A percentile compares a stretch with the other conserved stretches of the same genome.
These are phyloP conservation scores for Sporisorium graminicola DNA, from an alignment of 1,284 basidiomycete genomes.

Conservation along the genomic window DNA sequence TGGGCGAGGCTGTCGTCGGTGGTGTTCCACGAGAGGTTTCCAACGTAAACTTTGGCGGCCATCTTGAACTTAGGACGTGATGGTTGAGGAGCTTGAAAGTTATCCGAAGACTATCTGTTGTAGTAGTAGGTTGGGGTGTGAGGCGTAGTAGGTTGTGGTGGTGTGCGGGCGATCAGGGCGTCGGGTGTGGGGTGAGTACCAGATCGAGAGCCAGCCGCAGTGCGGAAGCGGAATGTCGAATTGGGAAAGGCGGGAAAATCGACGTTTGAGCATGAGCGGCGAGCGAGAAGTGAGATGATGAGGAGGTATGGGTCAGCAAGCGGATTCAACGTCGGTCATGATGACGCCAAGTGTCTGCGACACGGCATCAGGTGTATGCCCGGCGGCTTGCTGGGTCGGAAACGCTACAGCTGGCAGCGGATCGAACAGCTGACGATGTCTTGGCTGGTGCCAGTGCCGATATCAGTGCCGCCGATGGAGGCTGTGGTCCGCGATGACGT, in stretches of 20 bases:
- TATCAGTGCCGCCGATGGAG: too few relatives aligned
- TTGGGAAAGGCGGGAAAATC: neutral
- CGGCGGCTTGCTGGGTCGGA: too few relatives aligned
- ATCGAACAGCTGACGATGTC: too few relatives aligned
- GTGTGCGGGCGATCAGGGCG: neutral
- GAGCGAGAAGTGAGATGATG: neutral
- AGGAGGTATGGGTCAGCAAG: neutral
- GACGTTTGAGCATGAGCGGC: neutral
- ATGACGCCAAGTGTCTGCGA: neutral
- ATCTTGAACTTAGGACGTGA: constrained; percentile 52
- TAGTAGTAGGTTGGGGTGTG: neutral
- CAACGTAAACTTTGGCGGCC: constrained; percentile 69
- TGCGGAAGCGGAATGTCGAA: neutral
- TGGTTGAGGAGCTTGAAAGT: constrained; percentile 31
- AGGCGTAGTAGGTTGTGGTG: too few relatives aligned
- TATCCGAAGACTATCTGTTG: constrained; percentile 47
- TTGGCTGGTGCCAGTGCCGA: too few relatives aligned
- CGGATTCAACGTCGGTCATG: neutral
- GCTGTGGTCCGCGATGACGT: neutral
- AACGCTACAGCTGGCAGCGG: too few relatives aligned
- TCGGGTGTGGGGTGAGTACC: neutral
- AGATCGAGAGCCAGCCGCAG: neutral
- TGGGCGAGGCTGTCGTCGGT: constrained; percentile 68
- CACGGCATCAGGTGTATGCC: too few relatives aligned
- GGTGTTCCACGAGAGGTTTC: constrained; percentile 70